Evolutionary conservation across 805 yeast genomes (phyloP).

Genomic region (Saccharomycopsis lassenensis): DNA sequence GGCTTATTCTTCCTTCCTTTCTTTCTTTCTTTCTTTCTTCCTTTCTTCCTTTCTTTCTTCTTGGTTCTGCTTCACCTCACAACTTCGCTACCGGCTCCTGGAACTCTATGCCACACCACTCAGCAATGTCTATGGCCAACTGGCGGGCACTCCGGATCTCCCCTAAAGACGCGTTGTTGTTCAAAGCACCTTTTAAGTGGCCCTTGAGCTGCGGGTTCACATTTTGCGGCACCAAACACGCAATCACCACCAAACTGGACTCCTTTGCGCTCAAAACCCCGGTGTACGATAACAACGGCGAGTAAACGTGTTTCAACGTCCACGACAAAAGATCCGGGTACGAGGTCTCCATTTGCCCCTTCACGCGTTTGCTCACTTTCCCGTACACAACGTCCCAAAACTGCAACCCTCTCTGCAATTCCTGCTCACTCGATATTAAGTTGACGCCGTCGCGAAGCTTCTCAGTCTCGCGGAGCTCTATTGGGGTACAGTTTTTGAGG

Average conservation of each 20-base stretch:
- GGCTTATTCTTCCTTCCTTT: no score
- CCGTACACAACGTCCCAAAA: conserved; percentile 72
- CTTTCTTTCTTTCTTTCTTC: no score
- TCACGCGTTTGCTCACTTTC: conserved; percentile 60
- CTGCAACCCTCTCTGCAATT: conserved; percentile 38
- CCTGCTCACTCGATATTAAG: conserved; percentile 21
- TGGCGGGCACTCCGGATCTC: conserved; percentile 50
- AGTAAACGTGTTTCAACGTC: conserved; percentile 62
- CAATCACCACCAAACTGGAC: conserved; percentile 66
- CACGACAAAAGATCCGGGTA: conserved; percentile 81
- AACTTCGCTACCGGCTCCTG: conserved; percentile 44
- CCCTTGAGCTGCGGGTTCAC: conserved; percentile 91
- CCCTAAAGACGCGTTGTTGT: conserved; percentile 59
- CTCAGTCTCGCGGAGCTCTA: conserved; percentile 27
- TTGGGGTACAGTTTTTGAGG: conserved; percentile 57
- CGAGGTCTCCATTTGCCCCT: conserved; percentile 54
- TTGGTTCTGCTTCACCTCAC: conserved; percentile 20
- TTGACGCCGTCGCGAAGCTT: conserved; percentile 22
- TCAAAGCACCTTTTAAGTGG: conserved; percentile 76
- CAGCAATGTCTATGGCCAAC: conserved; percentile 52
- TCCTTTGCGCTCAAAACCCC: conserved; percentile 54
- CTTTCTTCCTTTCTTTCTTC: no score
- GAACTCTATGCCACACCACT: conserved; percentile 68
- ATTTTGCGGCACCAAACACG: conserved; percentile 82
- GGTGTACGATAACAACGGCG: conserved; percentile 62